Evolutionary conservation across 345 rosid species (phyloP), one percentile per base, ranked within the genome.

Genomic region (Eucalyptus marginata): DNA sequence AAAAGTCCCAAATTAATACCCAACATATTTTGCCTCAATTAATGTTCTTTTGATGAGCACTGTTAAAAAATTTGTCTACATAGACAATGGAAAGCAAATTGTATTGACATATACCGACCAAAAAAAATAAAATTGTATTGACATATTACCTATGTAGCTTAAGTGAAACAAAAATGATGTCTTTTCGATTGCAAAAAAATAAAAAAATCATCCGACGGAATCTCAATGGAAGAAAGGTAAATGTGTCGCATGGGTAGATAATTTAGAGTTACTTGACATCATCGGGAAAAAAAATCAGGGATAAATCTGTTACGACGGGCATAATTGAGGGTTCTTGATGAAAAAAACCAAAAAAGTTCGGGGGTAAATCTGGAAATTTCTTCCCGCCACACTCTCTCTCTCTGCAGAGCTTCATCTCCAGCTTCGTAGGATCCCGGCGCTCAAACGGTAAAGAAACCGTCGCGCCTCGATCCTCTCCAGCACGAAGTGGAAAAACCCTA

Each of bases 301-400:
- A 1, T 6, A n/a, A n/a, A 14, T 64, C 6, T 14, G 5, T n/a
- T 1, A 13, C 0, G 0, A 1, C 5, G 3, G 16, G 7, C 31
- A 6, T 62, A 62, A 0, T 29, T 8, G 0, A 0, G 2, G 40
- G 36, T 5, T 7, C 0, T n/a, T 7, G 0, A n/a, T 64, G 31
- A 0, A 14, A 64, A n/a, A 64, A 64, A n/a, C 0, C 7, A 0
- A n/a, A 0, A n/a, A 64, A 64, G 10, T 64, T 64, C 18, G n/a
- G 76, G 76, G 76, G 40, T 7, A 64, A 64, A n/a, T n/a, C 13
- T 8, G 80, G 18, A 68, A 68, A 1, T 1, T 1, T 27, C 7
- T 68, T 68, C 80, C 7, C 80, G 80, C 80, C 80, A 68, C 11
- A 3, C 76, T 4, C 24, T 33, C 81, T 64, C 81, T 9, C 80